Evolutionary conservation across 495 filamentous ascomycete genomes (phyloP), one percentile per base, ranked within the genome.

Genomic region (Penicillium cataractarum): DNA sequence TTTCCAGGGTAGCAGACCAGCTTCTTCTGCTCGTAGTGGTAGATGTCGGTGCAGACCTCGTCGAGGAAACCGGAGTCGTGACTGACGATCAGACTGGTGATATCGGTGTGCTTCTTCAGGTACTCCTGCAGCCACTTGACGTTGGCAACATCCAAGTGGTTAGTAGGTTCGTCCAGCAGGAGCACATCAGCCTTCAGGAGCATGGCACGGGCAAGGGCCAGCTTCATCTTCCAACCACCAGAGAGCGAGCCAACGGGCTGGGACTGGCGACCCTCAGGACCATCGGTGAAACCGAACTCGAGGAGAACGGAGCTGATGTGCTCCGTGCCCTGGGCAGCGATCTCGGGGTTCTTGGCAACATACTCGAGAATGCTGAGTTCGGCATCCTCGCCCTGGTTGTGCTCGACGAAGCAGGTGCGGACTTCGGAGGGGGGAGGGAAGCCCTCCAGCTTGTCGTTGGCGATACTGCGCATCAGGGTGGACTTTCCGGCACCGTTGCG

Each of bases 151-250:
- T 99, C 95, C 66, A 99, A 80, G 75, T 99, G 95, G 83, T 99
- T 99, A 72, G 95, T 99, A 74, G 95, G 95, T 87, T 99, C 95
- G 84, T 99, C 95, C 32, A 99, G 87, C 35, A 99, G 79, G 37
- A 99, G 81, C 44, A 99, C 94, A 76, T 99, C 94, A 37, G 95
- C 95, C 72, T 89, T 90, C 84, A 91, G 90, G 65, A 99, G 84
- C 95, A 99, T 98, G 62, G 95, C 95, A 69, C 95, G 87, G 55
- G 96, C 95, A 67, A 99, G 82, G 59, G 95, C 95, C 58, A 99
- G 80, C 87, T 99, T 99, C 95, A 99, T 99, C 86, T 99, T 98
- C 95, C 95, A 99, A 70, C 95, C 95, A 74, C 95, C 95, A n/a
- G 95, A 99, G 21, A 98, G 82, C 29, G 93, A 96, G 61, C 95